phyloP scores from a whole-genome alignment of 2,329 filamentous ascomycete species.

The Scytalidium sp. region DNA sequence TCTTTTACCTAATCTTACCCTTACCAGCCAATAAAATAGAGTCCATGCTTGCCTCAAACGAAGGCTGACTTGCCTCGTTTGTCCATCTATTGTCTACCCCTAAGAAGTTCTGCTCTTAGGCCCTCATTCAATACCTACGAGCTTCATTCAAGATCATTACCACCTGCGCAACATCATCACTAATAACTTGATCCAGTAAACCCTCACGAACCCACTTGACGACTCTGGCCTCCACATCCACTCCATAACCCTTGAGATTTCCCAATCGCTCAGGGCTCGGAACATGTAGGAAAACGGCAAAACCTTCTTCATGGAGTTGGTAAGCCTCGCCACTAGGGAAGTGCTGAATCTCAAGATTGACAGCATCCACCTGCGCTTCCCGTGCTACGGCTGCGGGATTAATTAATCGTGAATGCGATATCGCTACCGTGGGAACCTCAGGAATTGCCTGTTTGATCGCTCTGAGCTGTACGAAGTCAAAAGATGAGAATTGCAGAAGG shows the following conservation, averaged over 20 bases:
- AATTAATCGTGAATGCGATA: conserved; percentile 2
- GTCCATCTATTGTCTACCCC: no score
- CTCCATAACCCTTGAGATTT: neutral
- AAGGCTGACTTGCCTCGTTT: no score
- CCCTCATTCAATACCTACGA: neutral
- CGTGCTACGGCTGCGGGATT: neutral
- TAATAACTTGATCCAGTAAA: conserved; percentile 1
- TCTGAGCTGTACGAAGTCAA: conserved; percentile 2
- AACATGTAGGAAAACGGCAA: neutral
- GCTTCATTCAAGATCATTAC: conserved; percentile 1
- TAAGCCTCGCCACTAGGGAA: conserved; percentile 2
- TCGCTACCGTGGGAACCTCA: neutral
- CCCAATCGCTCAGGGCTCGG: neutral
- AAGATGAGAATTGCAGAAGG: conserved; percentile 2
- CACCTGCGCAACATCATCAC: conserved; percentile 3
- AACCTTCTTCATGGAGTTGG: conserved; percentile 1
- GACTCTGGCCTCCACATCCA: conserved; percentile 1
- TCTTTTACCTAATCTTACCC: no score
- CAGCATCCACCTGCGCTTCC: conserved; percentile 1
- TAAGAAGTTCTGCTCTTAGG: no score
- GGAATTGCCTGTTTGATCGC: neutral
- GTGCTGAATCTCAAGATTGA: conserved; percentile 3
- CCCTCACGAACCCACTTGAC: conserved; percentile 2
- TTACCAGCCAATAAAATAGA: no score
- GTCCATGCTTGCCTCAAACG: no score